phyloP scores from a whole-genome alignment of 345 rosid species.

The Syzygium oleosum region DNA sequence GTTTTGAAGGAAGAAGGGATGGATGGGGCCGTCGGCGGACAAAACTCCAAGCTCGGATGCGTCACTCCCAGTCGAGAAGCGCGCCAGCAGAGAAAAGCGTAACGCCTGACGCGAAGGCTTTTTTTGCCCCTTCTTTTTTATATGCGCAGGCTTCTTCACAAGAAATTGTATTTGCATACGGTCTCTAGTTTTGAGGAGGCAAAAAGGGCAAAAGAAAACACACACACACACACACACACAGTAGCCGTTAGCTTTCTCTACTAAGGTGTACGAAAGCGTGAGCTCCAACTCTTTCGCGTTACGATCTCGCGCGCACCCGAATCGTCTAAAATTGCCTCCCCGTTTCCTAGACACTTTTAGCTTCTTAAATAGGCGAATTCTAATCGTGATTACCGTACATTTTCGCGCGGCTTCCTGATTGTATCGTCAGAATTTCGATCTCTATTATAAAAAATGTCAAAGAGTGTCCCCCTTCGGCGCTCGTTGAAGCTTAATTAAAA shows the following conservation, averaged over 20 bases:
- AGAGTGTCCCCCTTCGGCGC: not conserved
- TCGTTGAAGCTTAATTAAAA: fast-evolving
- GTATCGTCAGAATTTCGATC: not conserved
- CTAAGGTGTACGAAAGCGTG: not conserved
- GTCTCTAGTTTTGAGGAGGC: not conserved
- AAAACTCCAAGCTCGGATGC: not conserved
- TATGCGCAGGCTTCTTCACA: not conserved
- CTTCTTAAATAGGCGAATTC: no score
- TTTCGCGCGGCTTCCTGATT: fast-evolving
- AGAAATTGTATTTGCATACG: not conserved
- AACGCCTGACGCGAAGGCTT: not conserved
- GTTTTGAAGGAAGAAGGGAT: not conserved
- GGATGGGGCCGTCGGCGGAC: not conserved
- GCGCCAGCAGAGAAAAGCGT: not conserved
- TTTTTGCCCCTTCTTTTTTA: not conserved
- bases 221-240: no score
- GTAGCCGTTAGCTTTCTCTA: not conserved
- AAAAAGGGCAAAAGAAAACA: not conserved
- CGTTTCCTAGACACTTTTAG: no score
- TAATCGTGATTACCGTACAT: not conserved
- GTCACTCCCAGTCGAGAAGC: not conserved
- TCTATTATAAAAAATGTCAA: not conserved
- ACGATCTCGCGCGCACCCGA: not conserved
- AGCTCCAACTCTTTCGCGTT: not conserved
- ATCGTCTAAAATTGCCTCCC: not conserved